Evolutionary conservation across 331 rosid species (phyloP), one percentile per base, ranked within the genome.

Genomic region (Rosa hybrid): DNA sequence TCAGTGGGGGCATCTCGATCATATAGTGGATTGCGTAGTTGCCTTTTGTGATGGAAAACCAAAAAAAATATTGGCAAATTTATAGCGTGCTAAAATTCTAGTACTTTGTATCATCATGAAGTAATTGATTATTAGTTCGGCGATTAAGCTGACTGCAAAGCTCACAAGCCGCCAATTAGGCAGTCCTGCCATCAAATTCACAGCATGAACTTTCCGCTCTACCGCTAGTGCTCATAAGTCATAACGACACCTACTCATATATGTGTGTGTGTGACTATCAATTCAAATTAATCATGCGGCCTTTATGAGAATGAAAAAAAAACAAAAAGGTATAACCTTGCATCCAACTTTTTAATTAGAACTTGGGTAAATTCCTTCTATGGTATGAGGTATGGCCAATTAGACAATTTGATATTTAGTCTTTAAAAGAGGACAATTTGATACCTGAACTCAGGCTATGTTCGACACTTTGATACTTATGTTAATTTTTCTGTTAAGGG

Each of bases 111-210:
- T 17, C 0, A 21, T 78, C n/a, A 63, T 11, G 9, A 64, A 5
- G n/a, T 64, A 14, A 3, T 4, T 63, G 34, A 63, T 64, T 27
- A 63, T 7, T 21, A 59, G 59, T 53, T 53, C 0, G 64, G 30
- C 64, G 7, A 21, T 45, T 45, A 77, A 77, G 80, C 75, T 53
- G 76, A 69, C 45, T 4, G 11, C 27, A 30, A 12, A 62, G 30
- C 42, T 13, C 81, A 51, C 27, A 17, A 64, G 85, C 85, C 79
- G 75, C 80, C 80, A 57, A 57, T 74, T 74, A 30, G 86, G 80
- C 68, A n/a, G 56, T 54, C 48, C 21, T 73, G 50, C 46, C 38
- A 45, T 73, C n/a, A 67, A 6, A 34, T 42, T 12, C 12, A 11
- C 12, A 20, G 17, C 51, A 14, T 7, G 69, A 56, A 42, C 39